phyloP scores from a whole-genome alignment of 257 asterid genomes.

The Buddleja alternifolia region DNA sequence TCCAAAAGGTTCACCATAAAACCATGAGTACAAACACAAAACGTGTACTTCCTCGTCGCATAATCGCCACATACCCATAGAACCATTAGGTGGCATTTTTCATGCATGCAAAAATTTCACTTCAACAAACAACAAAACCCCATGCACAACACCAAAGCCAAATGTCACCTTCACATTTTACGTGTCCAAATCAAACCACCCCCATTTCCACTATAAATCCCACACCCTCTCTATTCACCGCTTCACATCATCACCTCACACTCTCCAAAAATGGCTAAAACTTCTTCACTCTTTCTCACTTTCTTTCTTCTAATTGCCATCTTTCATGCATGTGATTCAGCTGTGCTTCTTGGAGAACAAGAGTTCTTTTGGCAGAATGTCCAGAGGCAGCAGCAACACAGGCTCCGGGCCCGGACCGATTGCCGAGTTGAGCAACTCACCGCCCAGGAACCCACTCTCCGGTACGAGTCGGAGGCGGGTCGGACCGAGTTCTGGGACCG shows the following conservation, averaged over 20 bases:
- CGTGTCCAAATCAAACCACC: conserved; percentile 47
- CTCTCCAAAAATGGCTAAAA: conserved; percentile 36
- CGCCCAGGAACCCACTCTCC: conserved; percentile 48
- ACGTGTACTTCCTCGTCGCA: neutral
- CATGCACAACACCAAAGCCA: conserved; percentile 40
- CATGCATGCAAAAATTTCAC: conserved; percentile 33
- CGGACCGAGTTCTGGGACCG: conserved; percentile 59
- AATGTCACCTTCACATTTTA: conserved; percentile 37
- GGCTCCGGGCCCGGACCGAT: conserved; percentile 47
- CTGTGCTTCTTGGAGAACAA: conserved; percentile 31
- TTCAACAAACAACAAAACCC: conserved; percentile 24
- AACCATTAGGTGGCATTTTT: conserved; percentile 32
- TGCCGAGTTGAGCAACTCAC: conserved; percentile 55
- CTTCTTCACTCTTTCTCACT: conserved; percentile 25
- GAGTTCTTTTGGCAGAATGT: conserved; percentile 31
- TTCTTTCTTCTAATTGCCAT: conserved; percentile 35
- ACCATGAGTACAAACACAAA: neutral
- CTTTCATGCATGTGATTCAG: conserved; percentile 41
- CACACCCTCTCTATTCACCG: conserved; percentile 21
- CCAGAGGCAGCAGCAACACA: conserved; percentile 48
- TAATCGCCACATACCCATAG: conserved; percentile 46
- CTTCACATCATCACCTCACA: conserved; percentile 29
- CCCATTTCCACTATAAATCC: conserved; percentile 33
- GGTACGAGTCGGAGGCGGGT: conserved; percentile 57
- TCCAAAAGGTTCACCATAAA: too few relatives aligned